Percentiles rank a stretch among this genome's conserved stretches.
Evolutionary conservation across 1,284 basidiomycete species (phyloP).

Genomic region (Ustilago nuda): DNA sequence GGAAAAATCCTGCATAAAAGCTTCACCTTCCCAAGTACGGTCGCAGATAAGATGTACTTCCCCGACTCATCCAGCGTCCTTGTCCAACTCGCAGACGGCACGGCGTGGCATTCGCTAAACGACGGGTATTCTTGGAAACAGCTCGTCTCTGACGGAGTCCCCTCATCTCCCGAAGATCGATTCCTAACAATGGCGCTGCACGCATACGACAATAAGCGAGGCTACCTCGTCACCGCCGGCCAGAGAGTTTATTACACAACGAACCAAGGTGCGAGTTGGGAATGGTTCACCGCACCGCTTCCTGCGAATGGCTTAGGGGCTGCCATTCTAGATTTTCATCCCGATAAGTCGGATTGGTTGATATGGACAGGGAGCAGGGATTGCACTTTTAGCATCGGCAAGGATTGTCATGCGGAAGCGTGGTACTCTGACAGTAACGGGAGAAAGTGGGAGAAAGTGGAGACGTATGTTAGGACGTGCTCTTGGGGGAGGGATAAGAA

Average conservation of each 20-base stretch:
- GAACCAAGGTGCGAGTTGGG: conserved; percentile 83
- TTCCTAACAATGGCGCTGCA: conserved; percentile 85
- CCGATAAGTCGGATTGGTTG: conserved; percentile 80
- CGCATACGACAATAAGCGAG: conserved; percentile 80
- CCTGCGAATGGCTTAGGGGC: conserved; percentile 84
- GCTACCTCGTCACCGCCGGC: conserved; percentile 85
- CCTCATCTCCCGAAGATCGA: conserved; percentile 18
- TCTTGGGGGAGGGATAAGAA: conserved; percentile 86
- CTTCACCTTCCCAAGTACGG: conserved; percentile 79
- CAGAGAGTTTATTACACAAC: conserved; percentile 80
- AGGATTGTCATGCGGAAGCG: conserved; percentile 59
- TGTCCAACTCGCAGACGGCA: conserved; percentile 80
- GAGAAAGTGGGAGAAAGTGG: conserved; percentile 79
- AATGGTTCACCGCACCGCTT: conserved; percentile 74
- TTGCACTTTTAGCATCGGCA: conserved; percentile 65
- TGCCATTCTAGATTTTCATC: conserved; percentile 87
- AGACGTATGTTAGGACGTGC: conserved; percentile 88
- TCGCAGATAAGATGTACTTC: conserved; percentile 87
- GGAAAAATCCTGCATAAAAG: conserved; percentile 66
- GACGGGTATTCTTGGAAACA: conserved; percentile 92
- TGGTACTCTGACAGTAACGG: conserved; percentile 74
- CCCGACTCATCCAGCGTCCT: conserved; percentile 79
- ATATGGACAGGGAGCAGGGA: conserved; percentile 92
- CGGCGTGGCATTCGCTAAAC: conserved; percentile 91
- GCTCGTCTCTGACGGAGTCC: conserved; percentile 71